Conservation (phyloP, 2,329 filamentous ascomycete genomes). For the Sporothrix sp. region DNA sequence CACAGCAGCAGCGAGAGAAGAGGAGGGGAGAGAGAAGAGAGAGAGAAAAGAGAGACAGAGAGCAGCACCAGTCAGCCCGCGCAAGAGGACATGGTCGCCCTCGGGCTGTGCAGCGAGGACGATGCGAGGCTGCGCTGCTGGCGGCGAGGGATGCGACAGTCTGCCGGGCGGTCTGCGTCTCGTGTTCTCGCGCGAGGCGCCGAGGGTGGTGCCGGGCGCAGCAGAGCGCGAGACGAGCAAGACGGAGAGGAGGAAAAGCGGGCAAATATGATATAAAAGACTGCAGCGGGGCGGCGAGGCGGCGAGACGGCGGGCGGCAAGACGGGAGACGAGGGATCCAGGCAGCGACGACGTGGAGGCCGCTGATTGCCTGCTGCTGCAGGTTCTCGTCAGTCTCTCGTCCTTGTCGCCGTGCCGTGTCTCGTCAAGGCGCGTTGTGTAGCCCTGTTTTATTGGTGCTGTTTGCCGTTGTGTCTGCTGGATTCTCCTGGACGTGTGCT, state of each 20-base stretch:
- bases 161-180: background rate
- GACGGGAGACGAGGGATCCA: no score
- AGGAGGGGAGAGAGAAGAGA: background rate
- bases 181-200: slow-evolving; percentile 11
- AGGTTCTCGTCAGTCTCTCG: background rate
- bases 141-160: background rate
- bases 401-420: slow-evolving; percentile 3
- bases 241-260: background rate
- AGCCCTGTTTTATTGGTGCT: background rate
- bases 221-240: background rate
- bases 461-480: background rate
- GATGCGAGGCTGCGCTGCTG: background rate
- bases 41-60: background rate
- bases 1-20: background rate
- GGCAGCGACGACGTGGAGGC: slow-evolving; percentile 16
- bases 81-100: slow-evolving; percentile 9
- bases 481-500: background rate
- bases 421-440: background rate
- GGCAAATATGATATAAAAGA: no score
- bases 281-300: no score
- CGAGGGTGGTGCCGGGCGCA: background rate
- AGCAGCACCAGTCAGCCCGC: slow-evolving; percentile 2
- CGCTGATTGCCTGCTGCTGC: slow-evolving; percentile 16
- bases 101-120: background rate
- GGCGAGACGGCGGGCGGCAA: no score